Base-by-base conservation (phyloP, 1,284 basidiomycete genomes). In the Ustanciosporium gigantosporum region DNA sequence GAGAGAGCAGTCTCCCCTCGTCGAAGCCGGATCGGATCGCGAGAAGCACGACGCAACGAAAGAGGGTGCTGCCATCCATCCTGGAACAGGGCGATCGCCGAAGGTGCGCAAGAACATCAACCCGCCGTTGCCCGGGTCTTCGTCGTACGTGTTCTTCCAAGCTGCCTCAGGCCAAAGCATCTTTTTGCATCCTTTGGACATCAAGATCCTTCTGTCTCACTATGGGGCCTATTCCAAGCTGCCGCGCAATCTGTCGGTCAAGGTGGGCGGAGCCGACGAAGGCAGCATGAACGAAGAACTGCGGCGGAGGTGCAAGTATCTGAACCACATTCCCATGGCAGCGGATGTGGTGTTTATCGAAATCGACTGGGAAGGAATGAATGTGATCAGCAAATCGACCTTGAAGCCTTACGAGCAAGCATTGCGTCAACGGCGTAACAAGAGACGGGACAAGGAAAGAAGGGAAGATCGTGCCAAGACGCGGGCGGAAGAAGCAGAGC, bases 281-380 rank as follows among this genome's bases (percentile, higher is more conserved):
- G 82, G 82, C 0, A 79, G 85, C 85, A 57, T 86, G 87, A 89
- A 93, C 74, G 92, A 93, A 51, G 91, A 96, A 52, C 82, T 98
- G 19, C 86, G 92, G 37, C 88, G 90, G 77, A 86, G 92, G 35
- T 96, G 90, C 82, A 96, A 94, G 78, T 98, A 97, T 79, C 87
- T 98, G 46, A 85, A 85, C 3, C 93, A 97, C 78, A 82, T 97
- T 59, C 90, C 94, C 0, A 87, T 91, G 64, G 88, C 91, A 37
- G 87, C 90, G 14, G 92, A 97, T 74, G 90, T 97, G 32, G 88
- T 93, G 13, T 97, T 98, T 77, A 82, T 97, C 51, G 93, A 98
- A 79, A 86, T 91, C 3, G 88, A 96, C 36, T 76, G 73, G 74
- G 58, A 70, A 21, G 47, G 41, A 24, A 74, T 75, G 53, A 32